Base-by-base conservation (phyloP, 108 stramenopile species). In the Thalassiosira profunda region DNA sequence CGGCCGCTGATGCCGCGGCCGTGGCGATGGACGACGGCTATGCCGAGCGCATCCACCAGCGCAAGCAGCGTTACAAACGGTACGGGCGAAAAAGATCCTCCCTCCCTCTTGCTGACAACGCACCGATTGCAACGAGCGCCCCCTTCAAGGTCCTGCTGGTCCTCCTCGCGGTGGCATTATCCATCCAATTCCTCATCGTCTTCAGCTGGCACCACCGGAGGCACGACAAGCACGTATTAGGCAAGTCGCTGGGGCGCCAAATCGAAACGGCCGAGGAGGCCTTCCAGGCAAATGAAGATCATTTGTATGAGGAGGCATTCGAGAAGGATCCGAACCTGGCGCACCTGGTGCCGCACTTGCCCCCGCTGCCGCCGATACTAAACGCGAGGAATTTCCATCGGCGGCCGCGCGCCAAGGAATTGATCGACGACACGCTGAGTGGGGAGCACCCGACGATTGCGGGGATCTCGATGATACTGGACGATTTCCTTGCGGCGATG, bases 381-480 rank as follows among this genome's bases (percentile, higher is more conserved):
- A 78, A 70, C 21, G 38, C 57, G 1, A n/a, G n/a, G n/a, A n/a
- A n/a, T n/a, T n/a, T n/a, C n/a, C 61, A 38, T 3, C 12, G 10
- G 14, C 70, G 83, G 20, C 41, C 48, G 23, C 52, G 81, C 55
- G 63, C 58, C 2, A 31, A 72, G 2, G 17, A 57, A 33, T 58
- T 88, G n/a, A 63, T 61, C 0, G 20, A 44, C 15, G 84, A 80
- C 31, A 84, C 80, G 9, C 12, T 88, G 25, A 52, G 48, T 0
- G 80, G 82, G 7, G 37, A 67, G 5, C 14, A 52, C 21, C 82
- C 87, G 9, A 89, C 88, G 8, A 55, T 89, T 40, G 84, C 85
- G 0, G 86, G 86, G 9, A 80, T 87, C 17, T 64, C 72, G 5
- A 43, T 64, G n/a, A 31, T 86, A 0, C 58, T 89, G 3, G 40